Evolutionary conservation across 176 grass and related monocot genomes (phyloP).

Genomic region (Phoenix dactylifera): DNA sequence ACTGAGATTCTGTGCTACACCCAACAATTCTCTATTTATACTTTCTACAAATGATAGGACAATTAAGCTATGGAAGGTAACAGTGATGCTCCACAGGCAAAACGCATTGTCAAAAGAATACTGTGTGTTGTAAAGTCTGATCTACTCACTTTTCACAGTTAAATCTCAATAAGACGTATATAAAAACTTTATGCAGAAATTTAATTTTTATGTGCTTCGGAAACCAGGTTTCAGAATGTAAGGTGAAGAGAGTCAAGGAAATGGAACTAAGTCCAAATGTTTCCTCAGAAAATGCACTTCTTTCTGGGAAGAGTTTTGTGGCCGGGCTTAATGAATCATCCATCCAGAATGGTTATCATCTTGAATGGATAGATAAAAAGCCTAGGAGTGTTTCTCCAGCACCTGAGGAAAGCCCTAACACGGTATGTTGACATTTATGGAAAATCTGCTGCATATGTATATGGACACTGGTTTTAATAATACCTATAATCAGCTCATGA

Average conservation of each 20-base stretch:
- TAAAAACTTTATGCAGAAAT: neutral
- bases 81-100: neutral
- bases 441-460: no score
- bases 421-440: neutral
- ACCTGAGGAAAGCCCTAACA: constrained; percentile 2
- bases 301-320: constrained; percentile 17
- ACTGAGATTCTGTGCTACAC: constrained; percentile 35
- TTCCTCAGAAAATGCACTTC: constrained; percentile 19
- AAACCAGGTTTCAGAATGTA: constrained; percentile 15
- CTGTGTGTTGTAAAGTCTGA: no score
- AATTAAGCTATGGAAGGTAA: constrained; percentile 59
- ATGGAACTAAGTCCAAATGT: constrained; percentile 3
- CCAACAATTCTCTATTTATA: constrained; percentile 35
- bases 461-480: no score
- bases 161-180: no score
- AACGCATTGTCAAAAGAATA: neutral
- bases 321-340: neutral
- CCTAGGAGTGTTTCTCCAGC: constrained; percentile 5
- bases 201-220: neutral
- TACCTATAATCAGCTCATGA: no score
- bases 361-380: constrained; percentile 15
- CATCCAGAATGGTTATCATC: constrained; percentile 5
- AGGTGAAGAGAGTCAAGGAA: constrained; percentile 17
- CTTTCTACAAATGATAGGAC: constrained; percentile 50
- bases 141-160: no score